Evolutionary conservation across 2,329 filamentous ascomycete species (phyloP), one percentile per base, ranked within the genome.

Genomic region (Nigrospora oryzae): DNA sequence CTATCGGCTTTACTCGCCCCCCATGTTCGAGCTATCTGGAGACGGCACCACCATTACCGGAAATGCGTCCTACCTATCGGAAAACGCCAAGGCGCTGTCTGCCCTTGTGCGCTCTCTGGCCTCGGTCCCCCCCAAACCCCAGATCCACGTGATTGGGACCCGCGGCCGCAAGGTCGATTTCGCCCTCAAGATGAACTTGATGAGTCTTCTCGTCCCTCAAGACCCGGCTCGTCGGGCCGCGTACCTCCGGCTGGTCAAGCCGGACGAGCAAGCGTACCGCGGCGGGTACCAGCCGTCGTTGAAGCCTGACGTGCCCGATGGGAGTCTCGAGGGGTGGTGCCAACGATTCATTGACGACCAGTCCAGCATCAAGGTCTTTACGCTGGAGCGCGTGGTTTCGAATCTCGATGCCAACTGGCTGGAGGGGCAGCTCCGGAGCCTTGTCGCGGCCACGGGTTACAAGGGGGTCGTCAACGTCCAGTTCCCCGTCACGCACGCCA

Each of bases 351-450:
- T 74, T n/a, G 62, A 68, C 43, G 72, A 77, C 52, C 50, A 58
- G 31, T 63, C 66, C 10, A 50, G 58, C 7, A 63, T 71, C 54
- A 75, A 74, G 59, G 62, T 63, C 8, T 79, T 80, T 52, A 60
- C 63, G 10, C 62, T 79, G 8, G 71, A 77, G 50, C 66, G 76
- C 2, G 67, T 69, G 30, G 71, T 79, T 12, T 69, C 68, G 16
- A 79, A 80, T 53, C 64, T 78, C 47, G 74, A 79, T 53, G 67
- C 66, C n/a, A 61, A 61, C 44, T 78, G 74, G 67, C 58, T 79
- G 13, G 74, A 78, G 54, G 74, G 75, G 10, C 70, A 75, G 50
- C 62, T 79, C 30, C 68, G 75, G 33, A 70, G 66, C 44, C 63
- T 79, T 8, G 60, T 79, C 11, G 71, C 71, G 1, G 58, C 68